Evolutionary conservation across 768 basidiomycete species (phyloP), one percentile per base, ranked within the genome.

Genomic region (Suillus tomentosus): DNA sequence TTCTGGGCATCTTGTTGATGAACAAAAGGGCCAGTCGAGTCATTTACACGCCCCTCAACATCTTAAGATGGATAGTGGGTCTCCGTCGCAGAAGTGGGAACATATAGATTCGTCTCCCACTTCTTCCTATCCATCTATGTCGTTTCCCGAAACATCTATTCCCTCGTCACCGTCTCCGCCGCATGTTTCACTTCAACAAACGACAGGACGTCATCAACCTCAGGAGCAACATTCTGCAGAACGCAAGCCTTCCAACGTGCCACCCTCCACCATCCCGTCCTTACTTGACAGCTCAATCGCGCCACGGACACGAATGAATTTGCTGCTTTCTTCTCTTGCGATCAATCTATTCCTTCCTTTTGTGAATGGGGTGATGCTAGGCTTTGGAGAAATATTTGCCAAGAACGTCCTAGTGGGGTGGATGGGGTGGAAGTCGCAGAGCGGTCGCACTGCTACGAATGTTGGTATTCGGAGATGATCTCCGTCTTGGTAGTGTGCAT

Each of bases 371-470:
- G 91, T 96, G 64, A 96, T 96, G 94, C 86, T 95, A 59, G 94
- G 94, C n/a, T 95, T 96, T 72, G 94, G 94, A 47, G 95, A 96
- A 76, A 91, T 96, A 58, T 94, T 95, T 72, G 94, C 91, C 42
- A 91, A 90, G 76, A 85, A 90, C 53, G 82, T 91, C n/a, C 74
- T 92, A 19, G 76, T 91, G 19, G 73, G 76, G 8, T 83, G 82
- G 82, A 72, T 83, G 48, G 82, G 82, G 43, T 83, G 80, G 80
- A 77, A 73, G 67, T 53, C 62, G 2, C 70, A 67, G 17, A 65
- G n/a, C n/a, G 73, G 76, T 37, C 68, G 67, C 15, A 69, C 56
- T 0, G 69, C 68, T 14, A 66, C 73, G 15, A 61, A 66, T 27
- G 65, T 77, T n/a, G 75, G 74, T 40, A 51, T 77, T 8, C 67